These are phyloP conservation scores for Tetracladium setigerum DNA, from an alignment of 495 filamentous ascomycete species.

Conservation along the genomic window DNA sequence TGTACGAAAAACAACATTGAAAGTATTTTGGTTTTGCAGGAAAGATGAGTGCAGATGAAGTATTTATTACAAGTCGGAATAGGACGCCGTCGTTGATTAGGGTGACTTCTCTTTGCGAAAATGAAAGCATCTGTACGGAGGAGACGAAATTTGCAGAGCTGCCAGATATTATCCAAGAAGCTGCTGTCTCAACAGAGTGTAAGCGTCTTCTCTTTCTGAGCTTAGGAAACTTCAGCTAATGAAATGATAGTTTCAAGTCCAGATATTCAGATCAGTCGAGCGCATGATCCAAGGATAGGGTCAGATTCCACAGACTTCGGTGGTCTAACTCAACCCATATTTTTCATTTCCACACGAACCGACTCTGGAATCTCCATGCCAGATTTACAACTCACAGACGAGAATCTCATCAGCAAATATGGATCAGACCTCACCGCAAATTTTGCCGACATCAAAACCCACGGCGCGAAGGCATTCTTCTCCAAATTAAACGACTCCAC, in stretches of 20 bases:
- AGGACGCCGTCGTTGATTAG: slow-evolving; percentile 15
- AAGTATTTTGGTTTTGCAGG: no score
- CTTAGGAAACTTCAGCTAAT: slow-evolving; percentile 3
- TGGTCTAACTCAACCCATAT: slow-evolving; percentile 7
- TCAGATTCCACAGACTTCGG: slow-evolving; percentile 6
- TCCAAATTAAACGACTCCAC: slow-evolving; percentile 12
- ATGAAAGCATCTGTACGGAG: slow-evolving; percentile 10
- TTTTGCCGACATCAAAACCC: slow-evolving; percentile 18
- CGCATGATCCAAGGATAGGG: slow-evolving; percentile 6
- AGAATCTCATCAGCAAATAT: slow-evolving; percentile 16
- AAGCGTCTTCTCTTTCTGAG: background rate
- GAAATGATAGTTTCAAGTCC: slow-evolving; percentile 13
- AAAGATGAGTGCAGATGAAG: slow-evolving; percentile 1
- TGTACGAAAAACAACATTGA: no score
- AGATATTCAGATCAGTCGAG: slow-evolving; percentile 9
- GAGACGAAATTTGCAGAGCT: slow-evolving; percentile 14
- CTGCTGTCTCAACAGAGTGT: slow-evolving; percentile 20
- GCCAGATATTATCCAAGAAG: slow-evolving; percentile 20
- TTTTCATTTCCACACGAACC: slow-evolving; percentile 9
- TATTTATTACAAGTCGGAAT: slow-evolving; percentile 15
- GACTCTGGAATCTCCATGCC: slow-evolving; percentile 19
- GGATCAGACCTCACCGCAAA: slow-evolving; percentile 18
- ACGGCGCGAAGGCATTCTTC: slow-evolving; percentile 16
- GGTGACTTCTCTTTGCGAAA: slow-evolving; percentile 7
- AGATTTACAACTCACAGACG: slow-evolving; percentile 14